These are phyloP conservation scores for Candida namnaoensis DNA, from an alignment of 805 yeast species.

Conservation along the genomic window DNA sequence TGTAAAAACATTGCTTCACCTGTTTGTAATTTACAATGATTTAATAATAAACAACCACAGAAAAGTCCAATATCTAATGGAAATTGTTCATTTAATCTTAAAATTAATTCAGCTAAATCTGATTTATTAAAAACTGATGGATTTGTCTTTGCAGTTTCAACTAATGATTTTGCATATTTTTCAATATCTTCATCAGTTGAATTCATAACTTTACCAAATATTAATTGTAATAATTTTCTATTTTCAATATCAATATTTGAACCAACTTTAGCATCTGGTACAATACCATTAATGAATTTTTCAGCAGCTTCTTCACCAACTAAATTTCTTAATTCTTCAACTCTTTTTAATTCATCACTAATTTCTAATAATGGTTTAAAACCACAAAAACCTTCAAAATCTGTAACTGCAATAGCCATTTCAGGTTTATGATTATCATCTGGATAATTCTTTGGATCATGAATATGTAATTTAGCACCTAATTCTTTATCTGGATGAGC, in stretches of 20 bases:
- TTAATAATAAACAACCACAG: constrained; percentile 89
- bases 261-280: constrained; percentile 32
- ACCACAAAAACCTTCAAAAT: constrained; percentile 96
- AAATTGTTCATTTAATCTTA: constrained; percentile 77
- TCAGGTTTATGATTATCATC: constrained; percentile 99
- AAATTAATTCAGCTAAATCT: constrained; percentile 63
- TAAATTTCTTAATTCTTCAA: constrained; percentile 70
- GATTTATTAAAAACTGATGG: constrained; percentile 47
- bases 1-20: constrained; percentile 97
- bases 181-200: constrained; percentile 53
- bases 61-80: constrained; percentile 92
- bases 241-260: constrained; percentile 47
- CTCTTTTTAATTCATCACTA: constrained; percentile 52
- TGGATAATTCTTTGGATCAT: constrained; percentile 91
- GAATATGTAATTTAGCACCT: constrained; percentile 64
- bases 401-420: constrained; percentile 96
- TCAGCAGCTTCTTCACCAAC: constrained; percentile 56
- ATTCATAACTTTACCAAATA: constrained; percentile 82
- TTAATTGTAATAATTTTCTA: constrained; percentile 58
- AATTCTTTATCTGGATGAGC: constrained; percentile 94
- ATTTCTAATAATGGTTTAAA: constrained; percentile 85
- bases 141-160: constrained; percentile 48
- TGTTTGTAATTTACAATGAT: constrained; percentile 70
- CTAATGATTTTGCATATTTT: constrained; percentile 53
- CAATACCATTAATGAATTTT: constrained; percentile 40